These are phyloP conservation scores for Quercus wislizeni DNA, from an alignment of 306 rosid species.

Conservation along the genomic window DNA sequence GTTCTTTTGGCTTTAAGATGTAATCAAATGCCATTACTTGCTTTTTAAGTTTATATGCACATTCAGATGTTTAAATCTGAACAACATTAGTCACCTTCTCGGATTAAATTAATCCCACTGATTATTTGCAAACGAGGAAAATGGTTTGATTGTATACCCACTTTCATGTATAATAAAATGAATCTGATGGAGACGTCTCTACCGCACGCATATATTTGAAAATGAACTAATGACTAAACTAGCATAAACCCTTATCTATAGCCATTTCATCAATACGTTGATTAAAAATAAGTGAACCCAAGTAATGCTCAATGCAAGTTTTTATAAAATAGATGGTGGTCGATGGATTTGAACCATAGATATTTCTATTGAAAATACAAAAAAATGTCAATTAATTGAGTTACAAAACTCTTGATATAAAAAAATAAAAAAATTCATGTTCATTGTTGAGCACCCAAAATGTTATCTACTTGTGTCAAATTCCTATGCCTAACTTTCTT, in stretches of 20 bases:
- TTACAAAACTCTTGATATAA: fast-evolving
- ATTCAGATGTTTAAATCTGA: not conserved
- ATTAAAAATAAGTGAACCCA: not conserved
- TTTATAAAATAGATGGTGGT: no score
- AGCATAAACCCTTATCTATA: not conserved
- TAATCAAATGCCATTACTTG: not conserved
- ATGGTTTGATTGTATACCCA: not conserved
- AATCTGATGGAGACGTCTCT: not conserved
- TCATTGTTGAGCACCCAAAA: no score
- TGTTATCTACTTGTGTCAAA: not conserved
- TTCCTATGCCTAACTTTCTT: not conserved
- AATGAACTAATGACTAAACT: not conserved
- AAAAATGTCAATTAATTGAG: not conserved
- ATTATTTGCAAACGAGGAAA: conserved; percentile 23
- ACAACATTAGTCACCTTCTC: conserved; percentile 10
- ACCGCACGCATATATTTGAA: not conserved
- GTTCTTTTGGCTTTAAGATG: conserved; percentile 18
- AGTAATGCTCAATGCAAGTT: not conserved
- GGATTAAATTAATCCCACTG: conserved; percentile 16
- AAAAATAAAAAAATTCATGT: no score
- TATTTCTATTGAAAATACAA: no score
- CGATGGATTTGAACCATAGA: no score
- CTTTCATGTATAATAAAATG: not conserved
- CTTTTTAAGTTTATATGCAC: conserved; percentile 9
- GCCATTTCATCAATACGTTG: not conserved